Evolutionary conservation across 106 monocot species (phyloP).

Genomic region (Ottelia alismoides): DNA sequence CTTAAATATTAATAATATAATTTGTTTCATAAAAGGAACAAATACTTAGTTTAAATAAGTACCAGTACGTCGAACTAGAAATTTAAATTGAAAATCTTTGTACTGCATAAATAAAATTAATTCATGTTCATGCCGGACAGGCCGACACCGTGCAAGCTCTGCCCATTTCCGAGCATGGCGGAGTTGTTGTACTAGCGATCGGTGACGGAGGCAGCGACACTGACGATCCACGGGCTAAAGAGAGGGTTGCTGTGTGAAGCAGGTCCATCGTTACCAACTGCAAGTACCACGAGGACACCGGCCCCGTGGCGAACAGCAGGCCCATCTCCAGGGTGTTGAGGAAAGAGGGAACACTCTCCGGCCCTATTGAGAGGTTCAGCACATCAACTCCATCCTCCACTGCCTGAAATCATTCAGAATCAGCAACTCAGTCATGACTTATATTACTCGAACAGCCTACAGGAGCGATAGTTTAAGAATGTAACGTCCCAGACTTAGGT

Average conservation of each 20-base stretch:
- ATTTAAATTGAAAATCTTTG: no score
- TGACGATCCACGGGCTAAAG: conserved; percentile 66
- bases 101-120: no score
- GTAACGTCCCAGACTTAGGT: no score
- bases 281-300: conserved; percentile 47
- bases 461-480: no score
- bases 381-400: conserved; percentile 70
- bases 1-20: no score
- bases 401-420: no score
- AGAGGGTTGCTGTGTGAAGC: conserved; percentile 25
- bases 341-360: conserved; percentile 32
- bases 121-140: conserved; percentile 44
- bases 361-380: no score
- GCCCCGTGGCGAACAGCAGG: conserved; percentile 48
- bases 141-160: conserved; percentile 20
- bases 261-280: conserved; percentile 54
- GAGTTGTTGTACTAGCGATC: conserved; percentile 54
- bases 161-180: conserved; percentile 26
- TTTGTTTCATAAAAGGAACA: no score
- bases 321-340: conserved; percentile 52
- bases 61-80: no score
- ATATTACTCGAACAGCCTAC: no score
- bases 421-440: no score
- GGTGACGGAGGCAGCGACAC: conserved; percentile 44
- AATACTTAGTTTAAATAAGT: no score